Evolutionary conservation across 352 stramenopile genomes (phyloP).

Genomic region (Globisporangium perplexum): DNA sequence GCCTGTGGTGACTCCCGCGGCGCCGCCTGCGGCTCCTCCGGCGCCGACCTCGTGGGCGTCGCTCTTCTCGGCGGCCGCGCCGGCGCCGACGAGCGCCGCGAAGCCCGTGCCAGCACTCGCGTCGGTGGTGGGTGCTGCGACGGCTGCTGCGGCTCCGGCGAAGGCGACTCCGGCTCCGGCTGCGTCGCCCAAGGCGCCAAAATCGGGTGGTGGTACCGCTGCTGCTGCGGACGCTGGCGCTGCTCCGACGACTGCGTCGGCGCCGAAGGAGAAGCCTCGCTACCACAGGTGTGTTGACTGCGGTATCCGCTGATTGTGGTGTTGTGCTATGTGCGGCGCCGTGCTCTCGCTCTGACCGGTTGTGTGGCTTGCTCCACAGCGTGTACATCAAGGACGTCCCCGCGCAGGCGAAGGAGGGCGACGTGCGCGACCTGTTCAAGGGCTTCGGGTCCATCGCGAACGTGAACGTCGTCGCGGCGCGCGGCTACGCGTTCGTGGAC

Average conservation of each 20-base stretch:
- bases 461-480: conserved; percentile 48
- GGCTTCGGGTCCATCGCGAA: conserved; percentile 67
- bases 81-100: conserved; percentile 6
- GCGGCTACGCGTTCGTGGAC: conserved; percentile 83
- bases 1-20: conserved; percentile 13
- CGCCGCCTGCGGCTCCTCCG: conserved; percentile 11
- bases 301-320: neutral
- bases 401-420: conserved; percentile 58
- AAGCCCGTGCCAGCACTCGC: conserved; percentile 13
- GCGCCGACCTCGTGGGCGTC: conserved; percentile 52
- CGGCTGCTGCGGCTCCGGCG: conserved; percentile 18
- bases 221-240: conserved; percentile 5
- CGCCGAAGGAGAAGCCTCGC: conserved; percentile 47
- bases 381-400: conserved; percentile 80
- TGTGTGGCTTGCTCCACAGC: conserved; percentile 19
- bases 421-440: conserved; percentile 80
- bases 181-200: conserved; percentile 12
- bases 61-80: conserved; percentile 28
- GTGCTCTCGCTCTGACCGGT: neutral
- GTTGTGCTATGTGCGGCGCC: neutral
- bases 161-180: conserved; percentile 12
- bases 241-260: conserved; percentile 14
- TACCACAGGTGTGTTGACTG: conserved; percentile 35
- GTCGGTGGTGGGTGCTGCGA: conserved; percentile 16
- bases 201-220: conserved; percentile 4